A percentile compares a stretch with the other conserved stretches of the same genome.
Conservation (phyloP, 495 filamentous ascomycete species). For the Tirmania nivea region DNA sequence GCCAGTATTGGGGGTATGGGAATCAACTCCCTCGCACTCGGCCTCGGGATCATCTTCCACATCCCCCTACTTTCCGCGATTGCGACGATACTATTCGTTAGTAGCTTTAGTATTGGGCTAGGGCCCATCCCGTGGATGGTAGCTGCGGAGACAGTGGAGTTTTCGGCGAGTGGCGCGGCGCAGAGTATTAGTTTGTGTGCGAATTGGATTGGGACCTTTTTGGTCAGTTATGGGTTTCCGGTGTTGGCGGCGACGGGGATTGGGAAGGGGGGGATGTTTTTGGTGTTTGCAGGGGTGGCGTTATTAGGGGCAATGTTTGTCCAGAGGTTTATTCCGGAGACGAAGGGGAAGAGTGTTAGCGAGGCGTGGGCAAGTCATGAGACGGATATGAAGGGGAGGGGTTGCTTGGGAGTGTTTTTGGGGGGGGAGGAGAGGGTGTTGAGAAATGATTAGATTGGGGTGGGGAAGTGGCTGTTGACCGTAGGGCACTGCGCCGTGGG, state of each 20-base stretch:
- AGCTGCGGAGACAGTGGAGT: conserved; percentile 65
- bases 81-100: conserved; percentile 64
- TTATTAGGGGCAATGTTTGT: neutral
- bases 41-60: conserved; percentile 46
- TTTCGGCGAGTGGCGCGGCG: conserved; percentile 70
- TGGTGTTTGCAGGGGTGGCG: conserved; percentile 2
- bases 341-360: neutral
- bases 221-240: conserved; percentile 30
- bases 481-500: no score
- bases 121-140: conserved; percentile 91
- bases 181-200: conserved; percentile 67
- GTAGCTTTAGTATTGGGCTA: conserved; percentile 72
- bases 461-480: no score
- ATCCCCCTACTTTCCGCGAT: conserved; percentile 55
- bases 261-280: conserved; percentile 7
- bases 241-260: conserved; percentile 3
- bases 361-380: neutral
- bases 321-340: neutral
- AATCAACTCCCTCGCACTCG: conserved; percentile 46
- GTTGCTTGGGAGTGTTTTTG: no score
- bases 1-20: conserved; percentile 69
- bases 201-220: conserved; percentile 78
- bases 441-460: no score
- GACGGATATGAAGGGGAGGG: no score
- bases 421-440: no score